A percentile compares a stretch with the other conserved stretches of the same genome.
These are phyloP conservation scores for Sinapis alba DNA, from an alignment of 441 rosid species.

Conservation along the genomic window DNA sequence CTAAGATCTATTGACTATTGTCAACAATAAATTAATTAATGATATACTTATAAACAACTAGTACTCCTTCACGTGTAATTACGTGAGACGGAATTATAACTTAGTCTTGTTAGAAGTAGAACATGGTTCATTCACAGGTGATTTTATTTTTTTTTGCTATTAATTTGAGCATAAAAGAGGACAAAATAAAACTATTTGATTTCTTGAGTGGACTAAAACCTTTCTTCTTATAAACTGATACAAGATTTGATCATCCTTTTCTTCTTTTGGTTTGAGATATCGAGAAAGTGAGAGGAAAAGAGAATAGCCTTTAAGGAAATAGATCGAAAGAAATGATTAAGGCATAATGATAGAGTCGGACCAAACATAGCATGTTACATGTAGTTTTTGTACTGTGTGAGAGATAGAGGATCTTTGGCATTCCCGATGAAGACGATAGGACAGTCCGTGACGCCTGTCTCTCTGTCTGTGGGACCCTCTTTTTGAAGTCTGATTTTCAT, in stretches of 20 bases:
- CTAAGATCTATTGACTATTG: background rate
- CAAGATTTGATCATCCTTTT: background rate
- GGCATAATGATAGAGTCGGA: constrained; percentile 50
- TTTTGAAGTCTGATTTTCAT: constrained; percentile 35
- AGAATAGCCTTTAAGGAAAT: constrained; percentile 43
- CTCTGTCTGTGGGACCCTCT: constrained; percentile 45
- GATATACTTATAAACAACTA: too few species aligned
- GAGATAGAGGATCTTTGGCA: constrained; percentile 38
- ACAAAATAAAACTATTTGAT: background rate
- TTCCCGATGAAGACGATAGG: constrained; percentile 63
- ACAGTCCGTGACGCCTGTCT: constrained; percentile 87
- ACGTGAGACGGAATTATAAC: background rate
- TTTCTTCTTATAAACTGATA: background rate
- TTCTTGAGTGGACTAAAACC: constrained; percentile 18
- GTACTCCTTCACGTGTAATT: background rate
- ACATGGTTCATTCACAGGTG: background rate
- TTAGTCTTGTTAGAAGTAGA: background rate
- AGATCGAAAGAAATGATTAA: constrained; percentile 56
- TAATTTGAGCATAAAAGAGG: background rate
- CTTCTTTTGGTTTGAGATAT: constrained; percentile 7
- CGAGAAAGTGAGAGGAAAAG: constrained; percentile 37
- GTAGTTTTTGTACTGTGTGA: constrained; percentile 22
- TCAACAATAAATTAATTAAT: background rate
- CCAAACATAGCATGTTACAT: constrained; percentile 45
- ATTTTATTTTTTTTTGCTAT: background rate